Evolutionary conservation across 176 grass and related monocot species (phyloP), one percentile per base, ranked within the genome.

Genomic region (Zoysia japonica): DNA sequence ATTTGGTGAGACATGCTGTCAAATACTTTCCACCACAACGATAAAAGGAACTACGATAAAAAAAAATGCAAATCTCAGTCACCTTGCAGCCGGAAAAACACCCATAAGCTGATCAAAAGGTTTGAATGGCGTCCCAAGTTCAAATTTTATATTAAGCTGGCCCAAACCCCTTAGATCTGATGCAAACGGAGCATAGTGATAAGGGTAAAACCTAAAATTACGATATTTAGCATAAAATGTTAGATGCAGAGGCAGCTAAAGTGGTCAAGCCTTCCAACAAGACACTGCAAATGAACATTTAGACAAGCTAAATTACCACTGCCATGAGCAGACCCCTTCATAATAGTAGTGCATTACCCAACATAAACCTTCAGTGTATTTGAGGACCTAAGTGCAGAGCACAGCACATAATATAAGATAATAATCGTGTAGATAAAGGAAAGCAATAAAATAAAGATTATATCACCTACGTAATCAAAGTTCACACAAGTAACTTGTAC

Each of bases 301-400:
- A 59, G 72, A 43, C 7, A 77, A 45, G 64, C 40, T 77, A 74
- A 50, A 81, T 63, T 89, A 94, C 95, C 95, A 97, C 88, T 88
- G 85, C 95, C 95, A 97, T 71, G 95, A 97, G 83, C 92, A 94
- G 77, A 97, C 95, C 61, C 95, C 95, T 88, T 97, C 95, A 60
- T 94, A 94, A 68, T 94, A 97, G 83, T 94, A 97, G 65, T 94
- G 95, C 95, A 97, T 97, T 50, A 97, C 92, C 95, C 95, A 97
- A 75, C 95, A 97, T 71, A 97, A 73, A 51, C 95, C 95, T 97
- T 97, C 92, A 39, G 92, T 85, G 60, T 94, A 97, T 85, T 88
- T 94, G 45, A 84, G 81, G 63, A 92, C 92, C 87, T 89, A 77
- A 71, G 43, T 5, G 48, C 60, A 61, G n/a, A 17, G 43, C 14